phyloP scores from a whole-genome alignment of 2,329 filamentous ascomycete genomes.

The Venturia nashicola region DNA sequence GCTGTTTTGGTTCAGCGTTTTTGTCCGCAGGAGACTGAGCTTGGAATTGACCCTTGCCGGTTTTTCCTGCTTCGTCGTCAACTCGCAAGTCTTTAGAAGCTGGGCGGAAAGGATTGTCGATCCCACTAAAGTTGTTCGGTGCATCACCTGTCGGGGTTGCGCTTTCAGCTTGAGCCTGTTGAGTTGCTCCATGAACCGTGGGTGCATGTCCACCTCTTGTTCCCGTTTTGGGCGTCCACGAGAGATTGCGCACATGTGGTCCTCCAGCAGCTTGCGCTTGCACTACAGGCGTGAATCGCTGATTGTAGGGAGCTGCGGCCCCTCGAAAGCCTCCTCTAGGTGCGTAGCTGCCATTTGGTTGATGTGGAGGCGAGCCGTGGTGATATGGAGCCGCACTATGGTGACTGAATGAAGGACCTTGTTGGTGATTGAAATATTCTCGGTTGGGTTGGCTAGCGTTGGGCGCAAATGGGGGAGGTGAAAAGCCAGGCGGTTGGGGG shows the following conservation, averaged over 20 bases:
- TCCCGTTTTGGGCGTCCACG: slow-evolving; percentile 53
- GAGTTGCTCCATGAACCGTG: slow-evolving; percentile 13
- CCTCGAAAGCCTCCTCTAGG: slow-evolving; percentile 5
- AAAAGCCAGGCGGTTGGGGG: slow-evolving; percentile 40
- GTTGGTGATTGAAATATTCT: slow-evolving; percentile 16
- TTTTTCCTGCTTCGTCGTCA: slow-evolving; percentile 47
- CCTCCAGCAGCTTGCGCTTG: slow-evolving; percentile 42
- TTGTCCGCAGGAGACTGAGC: not conserved
- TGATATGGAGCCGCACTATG: slow-evolving; percentile 1
- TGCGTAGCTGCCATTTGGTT: not conserved
- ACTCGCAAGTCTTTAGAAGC: slow-evolving; percentile 49
- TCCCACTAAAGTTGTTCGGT: not conserved
- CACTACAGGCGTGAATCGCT: slow-evolving; percentile 22
- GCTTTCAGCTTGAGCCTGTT: slow-evolving; percentile 15
- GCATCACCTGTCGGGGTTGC: slow-evolving; percentile 35
- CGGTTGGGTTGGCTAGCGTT: slow-evolving; percentile 23
- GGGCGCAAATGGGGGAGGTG: slow-evolving; percentile 40
- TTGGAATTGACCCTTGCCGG: slow-evolving; percentile 22
- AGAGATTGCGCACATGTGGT: slow-evolving; percentile 50
- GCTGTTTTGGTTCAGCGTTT: not conserved
- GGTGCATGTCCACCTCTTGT: slow-evolving; percentile 38
- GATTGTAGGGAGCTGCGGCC: not conserved
- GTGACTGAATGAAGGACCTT: slow-evolving; percentile 14
- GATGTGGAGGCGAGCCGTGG: not conserved
- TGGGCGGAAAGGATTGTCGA: slow-evolving; percentile 48